Evolutionary conservation across 805 yeast species (phyloP).

Genomic region (Cyberlindnera xylosilytica): DNA sequence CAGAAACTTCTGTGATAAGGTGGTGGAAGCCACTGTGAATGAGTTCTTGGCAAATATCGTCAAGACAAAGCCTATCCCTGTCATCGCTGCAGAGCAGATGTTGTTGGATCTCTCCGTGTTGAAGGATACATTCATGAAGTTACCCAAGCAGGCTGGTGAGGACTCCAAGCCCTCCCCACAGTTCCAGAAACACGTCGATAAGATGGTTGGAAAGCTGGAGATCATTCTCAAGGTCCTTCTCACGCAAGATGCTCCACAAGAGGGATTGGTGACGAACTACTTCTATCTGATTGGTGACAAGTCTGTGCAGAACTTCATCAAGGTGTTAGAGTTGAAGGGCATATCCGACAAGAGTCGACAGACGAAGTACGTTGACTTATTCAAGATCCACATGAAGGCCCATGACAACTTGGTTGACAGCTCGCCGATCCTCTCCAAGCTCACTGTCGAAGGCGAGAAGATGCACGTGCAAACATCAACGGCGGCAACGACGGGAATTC

Average conservation of each 20-base stretch:
- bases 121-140: constrained; percentile 45
- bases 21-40: constrained; percentile 60
- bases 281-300: constrained; percentile 65
- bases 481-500: constrained; percentile 7
- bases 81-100: constrained; percentile 75
- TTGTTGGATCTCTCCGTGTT: constrained; percentile 66
- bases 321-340: constrained; percentile 63
- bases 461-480: constrained; percentile 8
- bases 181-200: constrained; percentile 42
- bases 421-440: constrained; percentile 26
- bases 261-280: constrained; percentile 59
- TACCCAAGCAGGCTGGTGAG: constrained; percentile 21
- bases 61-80: constrained; percentile 64
- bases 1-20: constrained; percentile 70
- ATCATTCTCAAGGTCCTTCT: constrained; percentile 64
- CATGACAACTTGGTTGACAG: constrained; percentile 26
- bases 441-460: constrained; percentile 15
- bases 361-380: constrained; percentile 23
- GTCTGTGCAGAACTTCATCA: constrained; percentile 57
- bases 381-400: constrained; percentile 25
- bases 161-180: constrained; percentile 24
- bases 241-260: constrained; percentile 64
- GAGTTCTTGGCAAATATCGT: constrained; percentile 57
- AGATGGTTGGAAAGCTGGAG: constrained; percentile 46
- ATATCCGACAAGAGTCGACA: constrained; percentile 29